Evolutionary conservation across 495 filamentous ascomycete genomes (phyloP).

Genomic region (Aspergillus ellipticus): DNA sequence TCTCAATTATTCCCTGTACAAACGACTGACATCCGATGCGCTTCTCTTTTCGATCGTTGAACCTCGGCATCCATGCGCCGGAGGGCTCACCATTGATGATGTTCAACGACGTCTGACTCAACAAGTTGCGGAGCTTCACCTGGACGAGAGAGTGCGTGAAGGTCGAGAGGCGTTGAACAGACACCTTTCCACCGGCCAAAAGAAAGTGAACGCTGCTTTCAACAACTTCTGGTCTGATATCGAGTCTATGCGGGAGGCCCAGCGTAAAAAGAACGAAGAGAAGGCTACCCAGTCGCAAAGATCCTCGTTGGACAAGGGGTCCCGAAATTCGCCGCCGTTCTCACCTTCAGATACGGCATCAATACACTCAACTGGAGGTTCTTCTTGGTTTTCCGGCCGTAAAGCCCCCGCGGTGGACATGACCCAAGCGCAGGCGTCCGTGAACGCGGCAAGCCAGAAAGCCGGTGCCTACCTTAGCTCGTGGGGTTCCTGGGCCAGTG

Average conservation of each 20-base stretch:
- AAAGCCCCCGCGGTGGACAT: constrained; percentile 52
- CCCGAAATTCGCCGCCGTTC: constrained; percentile 20
- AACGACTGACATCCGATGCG: constrained; percentile 69
- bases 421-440: constrained; percentile 62
- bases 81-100: constrained; percentile 92
- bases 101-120: constrained; percentile 86
- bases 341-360: constrained; percentile 19
- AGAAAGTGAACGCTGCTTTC: constrained; percentile 79
- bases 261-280: constrained; percentile 66
- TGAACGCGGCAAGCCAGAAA: constrained; percentile 63
- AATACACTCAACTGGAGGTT: constrained; percentile 3
- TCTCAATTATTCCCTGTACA: constrained; percentile 84
- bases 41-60: constrained; percentile 93
- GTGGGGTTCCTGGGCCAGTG: constrained; percentile 92
- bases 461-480: constrained; percentile 88
- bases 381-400: constrained; percentile 26
- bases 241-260: constrained; percentile 77
- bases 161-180: constrained; percentile 74
- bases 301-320: constrained; percentile 31
- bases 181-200: constrained; percentile 74
- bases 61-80: constrained; percentile 87
- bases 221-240: constrained; percentile 87
- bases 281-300: constrained; percentile 36
- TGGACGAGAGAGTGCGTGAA: constrained; percentile 77
- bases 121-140: constrained; percentile 82